Percentiles rank a stretch among this genome's conserved stretches.
These are phyloP conservation scores for Flagelloscypha sp. DNA, from an alignment of 768 basidiomycete genomes.

Conservation along the genomic window DNA sequence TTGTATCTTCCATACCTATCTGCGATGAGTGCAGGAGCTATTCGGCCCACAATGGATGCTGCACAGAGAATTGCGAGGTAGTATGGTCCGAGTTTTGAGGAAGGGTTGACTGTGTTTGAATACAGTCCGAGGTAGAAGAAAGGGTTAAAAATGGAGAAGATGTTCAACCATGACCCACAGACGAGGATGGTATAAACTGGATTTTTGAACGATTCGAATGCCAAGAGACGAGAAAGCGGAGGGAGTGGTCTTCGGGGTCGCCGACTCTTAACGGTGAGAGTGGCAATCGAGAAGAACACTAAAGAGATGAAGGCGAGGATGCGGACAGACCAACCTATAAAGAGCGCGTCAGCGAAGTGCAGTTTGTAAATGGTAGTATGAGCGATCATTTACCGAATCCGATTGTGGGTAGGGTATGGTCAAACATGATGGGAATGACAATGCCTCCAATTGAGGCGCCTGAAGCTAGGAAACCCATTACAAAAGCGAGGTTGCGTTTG, in stretches of 20 bases:
- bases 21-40: conserved; percentile 16
- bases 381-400: conserved; percentile 13
- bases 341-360: too few species aligned
- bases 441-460: conserved; percentile 30
- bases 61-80: conserved; percentile 19
- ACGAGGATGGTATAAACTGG: conserved; percentile 13
- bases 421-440: conserved; percentile 28
- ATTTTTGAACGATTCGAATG: conserved; percentile 17
- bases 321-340: conserved; percentile 21
- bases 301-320: conserved; percentile 17
- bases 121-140: conserved; percentile 21
- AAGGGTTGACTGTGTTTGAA: conserved; percentile 11
- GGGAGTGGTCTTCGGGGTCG: conserved; percentile 18
- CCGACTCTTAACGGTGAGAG: conserved; percentile 16
- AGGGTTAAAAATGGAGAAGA: conserved; percentile 17
- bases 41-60: conserved; percentile 17
- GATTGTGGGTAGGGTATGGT: conserved; percentile 14
- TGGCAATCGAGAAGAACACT: conserved; percentile 13
- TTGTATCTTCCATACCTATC: conserved; percentile 19
- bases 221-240: conserved; percentile 12
- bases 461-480: conserved; percentile 27
- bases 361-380: neutral
- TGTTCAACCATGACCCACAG: conserved; percentile 15
- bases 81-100: conserved; percentile 15
- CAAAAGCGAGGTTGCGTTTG: conserved; percentile 23